Percentiles rank a stretch among this genome's conserved stretches.
These are phyloP conservation scores for Myxozyma nipponensis DNA, from an alignment of 805 yeast genomes.

Conservation along the genomic window DNA sequence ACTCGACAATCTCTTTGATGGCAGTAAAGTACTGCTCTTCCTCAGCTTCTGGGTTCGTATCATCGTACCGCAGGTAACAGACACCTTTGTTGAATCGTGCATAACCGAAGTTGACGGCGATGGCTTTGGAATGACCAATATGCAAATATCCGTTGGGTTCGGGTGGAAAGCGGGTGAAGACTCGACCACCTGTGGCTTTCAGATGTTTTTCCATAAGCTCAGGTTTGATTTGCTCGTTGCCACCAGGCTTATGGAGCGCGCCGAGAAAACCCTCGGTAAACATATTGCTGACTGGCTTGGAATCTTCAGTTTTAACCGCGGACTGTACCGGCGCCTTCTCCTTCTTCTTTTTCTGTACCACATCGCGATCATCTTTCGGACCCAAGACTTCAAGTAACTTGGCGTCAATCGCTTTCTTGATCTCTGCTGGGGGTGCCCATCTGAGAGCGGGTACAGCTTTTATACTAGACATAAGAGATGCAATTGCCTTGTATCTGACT, in stretches of 20 bases:
- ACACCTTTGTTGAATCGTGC: constrained; percentile 82
- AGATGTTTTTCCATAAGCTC: constrained; percentile 80
- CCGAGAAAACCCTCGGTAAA: constrained; percentile 94
- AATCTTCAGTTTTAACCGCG: constrained; percentile 44
- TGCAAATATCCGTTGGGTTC: constrained; percentile 98
- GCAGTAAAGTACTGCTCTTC: constrained; percentile 86
- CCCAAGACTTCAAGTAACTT: constrained; percentile 72
- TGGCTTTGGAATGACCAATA: constrained; percentile 97
- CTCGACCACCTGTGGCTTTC: constrained; percentile 72
- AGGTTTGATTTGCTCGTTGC: constrained; percentile 84
- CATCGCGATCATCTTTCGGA: constrained; percentile 94
- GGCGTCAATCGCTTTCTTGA: constrained; percentile 83
- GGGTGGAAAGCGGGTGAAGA: constrained; percentile 94
- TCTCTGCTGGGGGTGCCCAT: constrained; percentile 86
- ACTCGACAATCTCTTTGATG: constrained; percentile 75
- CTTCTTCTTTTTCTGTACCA: constrained; percentile 57
- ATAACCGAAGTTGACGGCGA: constrained; percentile 96
- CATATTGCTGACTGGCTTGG: constrained; percentile 45
- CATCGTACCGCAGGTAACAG: constrained; percentile 92
- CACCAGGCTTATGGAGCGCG: constrained; percentile 91
- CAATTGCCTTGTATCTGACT: constrained; percentile 78
- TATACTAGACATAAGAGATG: constrained; percentile 70
- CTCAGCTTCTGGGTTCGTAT: constrained; percentile 98
- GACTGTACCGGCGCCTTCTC: constrained; percentile 18
- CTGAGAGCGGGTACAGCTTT: constrained; percentile 71